These are phyloP conservation scores for Peronospora farinosa DNA, from an alignment of 352 stramenopile species.

Conservation along the genomic window DNA sequence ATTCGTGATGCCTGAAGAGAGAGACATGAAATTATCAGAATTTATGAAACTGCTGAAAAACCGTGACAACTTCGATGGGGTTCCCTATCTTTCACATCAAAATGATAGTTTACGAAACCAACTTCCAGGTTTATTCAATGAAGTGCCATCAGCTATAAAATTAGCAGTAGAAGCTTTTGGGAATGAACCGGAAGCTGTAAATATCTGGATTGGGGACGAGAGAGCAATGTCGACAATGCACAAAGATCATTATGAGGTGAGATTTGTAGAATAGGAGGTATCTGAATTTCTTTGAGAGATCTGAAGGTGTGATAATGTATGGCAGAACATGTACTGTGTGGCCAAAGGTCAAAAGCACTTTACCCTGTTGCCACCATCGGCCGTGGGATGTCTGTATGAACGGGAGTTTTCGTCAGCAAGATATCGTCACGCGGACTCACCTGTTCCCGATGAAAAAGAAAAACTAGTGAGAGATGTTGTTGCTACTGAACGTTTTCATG, in stretches of 20 bases:
- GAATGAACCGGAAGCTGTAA: constrained; percentile 85
- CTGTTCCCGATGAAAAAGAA: constrained; percentile 8
- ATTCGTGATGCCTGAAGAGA: constrained; percentile 81
- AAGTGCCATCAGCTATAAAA: constrained; percentile 54
- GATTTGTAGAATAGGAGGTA: background rate
- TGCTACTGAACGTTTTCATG: constrained; percentile 44
- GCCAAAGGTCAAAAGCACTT: constrained; percentile 94
- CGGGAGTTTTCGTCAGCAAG: constrained; percentile 51
- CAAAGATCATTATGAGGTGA: constrained; percentile 96
- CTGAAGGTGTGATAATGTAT: background rate
- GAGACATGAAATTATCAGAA: constrained; percentile 53
- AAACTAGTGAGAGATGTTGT: constrained; percentile 21
- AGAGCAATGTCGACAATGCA: constrained; percentile 92
- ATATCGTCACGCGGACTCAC: constrained; percentile 41
- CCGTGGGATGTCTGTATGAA: constrained; percentile 88
- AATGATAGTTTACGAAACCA: constrained; percentile 75
- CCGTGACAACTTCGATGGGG: constrained; percentile 53
- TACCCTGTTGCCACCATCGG: constrained; percentile 83
- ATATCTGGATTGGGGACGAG: constrained; percentile 98
- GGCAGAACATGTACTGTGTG: constrained; percentile 96
- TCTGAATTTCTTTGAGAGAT: background rate
- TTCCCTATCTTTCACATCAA: constrained; percentile 82
- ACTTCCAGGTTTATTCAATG: constrained; percentile 54
- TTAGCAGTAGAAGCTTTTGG: constrained; percentile 66
- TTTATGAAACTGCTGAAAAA: constrained; percentile 51